Percentiles rank a stretch among this genome's conserved stretches.
These are phyloP conservation scores for Fusarium torulosum DNA, from an alignment of 2,329 filamentous ascomycete species.

Conservation along the genomic window DNA sequence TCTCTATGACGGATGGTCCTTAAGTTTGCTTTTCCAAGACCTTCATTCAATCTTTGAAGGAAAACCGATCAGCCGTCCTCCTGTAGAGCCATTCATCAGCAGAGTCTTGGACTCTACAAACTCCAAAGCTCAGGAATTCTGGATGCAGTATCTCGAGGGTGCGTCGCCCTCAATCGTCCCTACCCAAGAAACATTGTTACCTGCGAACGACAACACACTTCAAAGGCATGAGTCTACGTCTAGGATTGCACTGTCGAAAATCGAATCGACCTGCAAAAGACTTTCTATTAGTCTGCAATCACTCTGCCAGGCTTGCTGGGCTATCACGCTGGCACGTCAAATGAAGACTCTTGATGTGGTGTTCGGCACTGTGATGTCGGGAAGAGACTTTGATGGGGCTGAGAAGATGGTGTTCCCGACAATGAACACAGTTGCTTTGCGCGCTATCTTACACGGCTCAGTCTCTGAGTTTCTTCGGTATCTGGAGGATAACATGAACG, in stretches of 20 bases:
- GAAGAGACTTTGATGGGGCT: conserved; percentile 79
- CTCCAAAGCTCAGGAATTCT: conserved; percentile 66
- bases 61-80: conserved; percentile 56
- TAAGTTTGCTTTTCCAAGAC: conserved; percentile 79
- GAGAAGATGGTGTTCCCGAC: conserved; percentile 83
- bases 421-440: conserved; percentile 89
- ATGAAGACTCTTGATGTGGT: conserved; percentile 77
- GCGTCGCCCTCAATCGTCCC: conserved; percentile 54
- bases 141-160: conserved; percentile 75
- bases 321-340: conserved; percentile 74
- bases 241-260: conserved; percentile 3
- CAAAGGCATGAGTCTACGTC: conserved; percentile 36
- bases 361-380: conserved; percentile 87
- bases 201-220: neutral
- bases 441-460: conserved; percentile 78
- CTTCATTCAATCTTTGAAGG: conserved; percentile 73
- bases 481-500: conserved; percentile 76
- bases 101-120: conserved; percentile 39
- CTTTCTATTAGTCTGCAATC: conserved; percentile 80
- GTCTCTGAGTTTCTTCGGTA: conserved; percentile 74
- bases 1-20: conserved; percentile 89
- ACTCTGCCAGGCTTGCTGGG: conserved; percentile 82
- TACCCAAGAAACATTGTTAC: neutral
- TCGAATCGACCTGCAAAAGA: conserved; percentile 71
- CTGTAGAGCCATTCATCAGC: conserved; percentile 65